Conservation (phyloP, 805 yeast species). For the Saccharomycopsis babjevae region DNA sequence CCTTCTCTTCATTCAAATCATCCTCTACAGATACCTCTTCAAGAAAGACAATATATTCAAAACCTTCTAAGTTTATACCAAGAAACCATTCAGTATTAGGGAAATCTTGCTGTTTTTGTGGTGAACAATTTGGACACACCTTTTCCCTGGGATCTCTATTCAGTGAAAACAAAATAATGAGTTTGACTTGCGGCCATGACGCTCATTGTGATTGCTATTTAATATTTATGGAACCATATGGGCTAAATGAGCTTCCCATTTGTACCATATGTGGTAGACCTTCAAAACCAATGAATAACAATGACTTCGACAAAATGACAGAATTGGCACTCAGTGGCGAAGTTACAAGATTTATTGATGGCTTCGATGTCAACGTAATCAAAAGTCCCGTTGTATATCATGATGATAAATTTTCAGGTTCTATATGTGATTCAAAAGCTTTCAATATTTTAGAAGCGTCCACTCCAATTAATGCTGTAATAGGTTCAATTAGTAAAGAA, state of each 20-base stretch:
- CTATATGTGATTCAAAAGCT: neutral
- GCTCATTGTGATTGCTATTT: conserved; percentile 15
- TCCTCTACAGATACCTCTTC: neutral
- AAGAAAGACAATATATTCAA: neutral
- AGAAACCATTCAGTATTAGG: neutral
- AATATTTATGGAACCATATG: conserved; percentile 5
- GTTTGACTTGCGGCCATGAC: conserved; percentile 12
- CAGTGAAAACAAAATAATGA: conserved; percentile 6
- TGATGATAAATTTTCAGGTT: neutral
- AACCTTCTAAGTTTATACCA: neutral
- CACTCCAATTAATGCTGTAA: neutral
- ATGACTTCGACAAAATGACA: conserved; percentile 7
- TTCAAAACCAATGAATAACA: conserved; percentile 8
- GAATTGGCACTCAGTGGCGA: conserved; percentile 2
- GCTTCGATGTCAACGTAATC: neutral
- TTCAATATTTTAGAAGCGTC: neutral
- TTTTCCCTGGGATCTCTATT: neutral
- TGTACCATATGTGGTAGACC: conserved; percentile 10
- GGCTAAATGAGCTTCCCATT: conserved; percentile 5
- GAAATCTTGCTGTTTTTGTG: neutral
- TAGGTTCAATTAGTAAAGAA: neutral
- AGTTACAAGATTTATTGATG: neutral
- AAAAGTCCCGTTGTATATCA: neutral
- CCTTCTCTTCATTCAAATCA: neutral
- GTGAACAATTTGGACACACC: neutral